Evolutionary conservation across 1,284 basidiomycete species (phyloP).

Genomic region (Crucibulum cyathiforme): DNA sequence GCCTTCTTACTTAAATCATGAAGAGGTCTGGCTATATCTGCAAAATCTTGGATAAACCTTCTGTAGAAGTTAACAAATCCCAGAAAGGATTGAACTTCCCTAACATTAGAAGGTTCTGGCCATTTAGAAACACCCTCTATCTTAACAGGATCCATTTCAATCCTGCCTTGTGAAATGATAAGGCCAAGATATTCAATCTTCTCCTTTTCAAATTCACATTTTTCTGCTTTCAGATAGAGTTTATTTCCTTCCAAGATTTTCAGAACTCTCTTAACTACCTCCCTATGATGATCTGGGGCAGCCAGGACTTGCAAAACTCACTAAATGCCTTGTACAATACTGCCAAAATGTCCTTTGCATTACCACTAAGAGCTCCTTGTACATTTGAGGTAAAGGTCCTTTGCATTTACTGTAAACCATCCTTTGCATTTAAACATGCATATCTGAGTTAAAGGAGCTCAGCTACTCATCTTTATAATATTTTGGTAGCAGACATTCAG

Average conservation of each 20-base stretch:
- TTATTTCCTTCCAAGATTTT: conserved; percentile 11
- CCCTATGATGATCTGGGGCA: conserved; percentile 6
- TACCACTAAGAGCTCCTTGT: no score
- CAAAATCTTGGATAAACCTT: conserved; percentile 45
- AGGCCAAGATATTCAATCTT: conserved; percentile 26
- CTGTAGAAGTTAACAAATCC: conserved; percentile 43
- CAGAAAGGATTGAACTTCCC: conserved; percentile 28
- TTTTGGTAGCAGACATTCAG: no score
- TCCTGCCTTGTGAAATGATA: conserved; percentile 11
- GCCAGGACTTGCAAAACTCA: no score
- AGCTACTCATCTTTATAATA: no score
- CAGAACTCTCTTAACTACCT: conserved; percentile 10
- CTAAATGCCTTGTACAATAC: no score
- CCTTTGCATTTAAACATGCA: no score
- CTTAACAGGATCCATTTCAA: conserved; percentile 20
- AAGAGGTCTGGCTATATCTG: conserved; percentile 25
- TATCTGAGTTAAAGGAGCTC: no score
- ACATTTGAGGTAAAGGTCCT: no score
- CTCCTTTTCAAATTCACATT: conserved; percentile 18
- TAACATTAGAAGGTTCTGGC: conserved; percentile 15
- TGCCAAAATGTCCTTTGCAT: no score
- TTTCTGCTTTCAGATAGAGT: conserved; percentile 21
- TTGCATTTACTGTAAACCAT: no score
- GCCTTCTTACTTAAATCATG: conserved; percentile 20
- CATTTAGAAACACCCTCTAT: conserved; percentile 14